phyloP scores from a whole-genome alignment of 192 early-diverging fungal genomes.

The Pilaira anomala region DNA sequence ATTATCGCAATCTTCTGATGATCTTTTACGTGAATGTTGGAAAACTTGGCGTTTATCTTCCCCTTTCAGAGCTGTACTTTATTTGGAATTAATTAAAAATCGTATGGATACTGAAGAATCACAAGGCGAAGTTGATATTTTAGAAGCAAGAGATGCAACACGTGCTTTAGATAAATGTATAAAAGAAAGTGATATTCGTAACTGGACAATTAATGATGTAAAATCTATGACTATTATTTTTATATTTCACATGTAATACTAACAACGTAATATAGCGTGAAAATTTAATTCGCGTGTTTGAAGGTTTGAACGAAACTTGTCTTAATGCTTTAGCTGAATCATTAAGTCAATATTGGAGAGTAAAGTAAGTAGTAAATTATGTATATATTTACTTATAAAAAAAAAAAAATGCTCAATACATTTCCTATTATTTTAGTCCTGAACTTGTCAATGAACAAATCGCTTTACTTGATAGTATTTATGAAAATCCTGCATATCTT shows the following conservation, averaged over 20 bases:
- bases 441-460: slow-evolving; percentile 29
- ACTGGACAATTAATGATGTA: slow-evolving; percentile 60
- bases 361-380: slow-evolving; percentile 25
- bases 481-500: slow-evolving; percentile 32
- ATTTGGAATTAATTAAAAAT: slow-evolving; percentile 45
- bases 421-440: slow-evolving; percentile 15
- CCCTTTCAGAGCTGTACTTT: slow-evolving; percentile 48
- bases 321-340: slow-evolving; percentile 22
- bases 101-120: slow-evolving; percentile 30
- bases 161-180: slow-evolving; percentile 40
- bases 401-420: background rate
- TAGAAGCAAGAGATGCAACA: slow-evolving; percentile 37
- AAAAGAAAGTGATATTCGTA: slow-evolving; percentile 44
- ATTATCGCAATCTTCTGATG: slow-evolving; percentile 53
- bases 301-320: slow-evolving; percentile 44
- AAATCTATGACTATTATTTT: background rate
- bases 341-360: slow-evolving; percentile 30
- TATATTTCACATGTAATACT: no score
- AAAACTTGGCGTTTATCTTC: slow-evolving; percentile 64
- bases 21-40: slow-evolving; percentile 63
- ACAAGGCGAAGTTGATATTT: slow-evolving; percentile 24
- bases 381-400: background rate
- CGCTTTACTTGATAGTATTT: slow-evolving; percentile 34
- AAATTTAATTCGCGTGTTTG: slow-evolving; percentile 43
- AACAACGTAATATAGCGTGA: slow-evolving; percentile 34